Evolutionary conservation across 1,284 basidiomycete species (phyloP).

Genomic region (Inonotus hispidus): DNA sequence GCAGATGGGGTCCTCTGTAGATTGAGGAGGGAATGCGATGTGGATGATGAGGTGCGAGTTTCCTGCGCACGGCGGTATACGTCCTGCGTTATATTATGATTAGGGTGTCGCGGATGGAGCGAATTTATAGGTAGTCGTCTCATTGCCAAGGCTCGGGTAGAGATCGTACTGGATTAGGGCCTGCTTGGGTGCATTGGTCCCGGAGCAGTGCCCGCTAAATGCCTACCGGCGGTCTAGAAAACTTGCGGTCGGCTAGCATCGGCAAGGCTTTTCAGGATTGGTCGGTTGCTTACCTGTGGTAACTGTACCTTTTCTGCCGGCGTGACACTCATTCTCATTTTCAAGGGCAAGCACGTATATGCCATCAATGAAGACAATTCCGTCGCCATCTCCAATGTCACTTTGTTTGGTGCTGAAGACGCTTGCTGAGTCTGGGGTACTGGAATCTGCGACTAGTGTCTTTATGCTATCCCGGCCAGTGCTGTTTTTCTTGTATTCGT

Average conservation of each 20-base stretch:
- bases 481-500: background rate
- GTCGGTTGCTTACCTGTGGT: no score
- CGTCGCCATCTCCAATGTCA: slow-evolving; percentile 7
- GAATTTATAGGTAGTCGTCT: background rate
- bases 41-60: background rate
- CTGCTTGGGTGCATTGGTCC: no score
- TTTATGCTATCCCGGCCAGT: background rate
- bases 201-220: no score
- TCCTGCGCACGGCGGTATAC: background rate
- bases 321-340: background rate
- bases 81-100: background rate
- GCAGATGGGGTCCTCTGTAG: background rate
- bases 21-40: background rate
- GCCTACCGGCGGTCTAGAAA: no score
- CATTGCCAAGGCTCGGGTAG: no score
- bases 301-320: background rate
- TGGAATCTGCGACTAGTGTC: background rate
- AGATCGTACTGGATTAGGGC: background rate
- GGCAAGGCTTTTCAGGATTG: no score
- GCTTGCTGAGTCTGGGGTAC: background rate
- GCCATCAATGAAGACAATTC: slow-evolving; percentile 8
- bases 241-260: no score
- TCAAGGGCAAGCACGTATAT: slow-evolving; percentile 9
- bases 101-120: background rate
- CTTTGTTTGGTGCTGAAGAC: slow-evolving; percentile 8